These are phyloP conservation scores for Solanum infundibuliforme DNA, from an alignment of 257 asterid species.

Conservation along the genomic window DNA sequence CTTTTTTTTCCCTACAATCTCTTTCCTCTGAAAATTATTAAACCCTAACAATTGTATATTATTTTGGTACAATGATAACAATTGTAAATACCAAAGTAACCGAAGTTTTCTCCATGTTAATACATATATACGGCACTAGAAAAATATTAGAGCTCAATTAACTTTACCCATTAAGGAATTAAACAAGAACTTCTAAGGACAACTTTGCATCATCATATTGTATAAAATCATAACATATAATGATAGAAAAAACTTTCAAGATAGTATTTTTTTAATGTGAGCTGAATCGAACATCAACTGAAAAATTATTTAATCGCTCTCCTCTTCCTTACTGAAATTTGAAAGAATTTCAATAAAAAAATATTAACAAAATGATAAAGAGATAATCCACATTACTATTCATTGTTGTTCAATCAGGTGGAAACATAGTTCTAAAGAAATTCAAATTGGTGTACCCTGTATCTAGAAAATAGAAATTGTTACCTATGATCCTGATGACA, in stretches of 20 bases:
- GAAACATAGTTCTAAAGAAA: not conserved
- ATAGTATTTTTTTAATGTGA: not conserved
- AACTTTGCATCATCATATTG: not conserved
- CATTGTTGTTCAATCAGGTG: not conserved
- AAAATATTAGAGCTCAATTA: not conserved
- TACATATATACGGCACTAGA: not conserved
- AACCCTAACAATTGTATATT: not conserved
- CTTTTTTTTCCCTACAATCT: not conserved
- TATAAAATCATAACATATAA: not conserved
- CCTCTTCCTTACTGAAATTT: not conserved
- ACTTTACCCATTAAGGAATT: not conserved
- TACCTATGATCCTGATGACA: conserved; percentile 36
- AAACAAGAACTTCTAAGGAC: not conserved
- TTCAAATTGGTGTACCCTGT: not conserved
- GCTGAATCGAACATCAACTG: not conserved
- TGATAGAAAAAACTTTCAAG: not conserved
- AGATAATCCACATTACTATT: not conserved
- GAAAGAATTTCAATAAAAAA: not conserved
- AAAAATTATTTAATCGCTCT: not conserved
- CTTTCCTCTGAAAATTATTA: not conserved
- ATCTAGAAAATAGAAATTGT: not conserved
- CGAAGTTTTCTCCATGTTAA: not conserved
- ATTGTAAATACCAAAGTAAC: not conserved
- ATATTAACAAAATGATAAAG: not conserved
- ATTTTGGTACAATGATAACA: not conserved